Conservation (phyloP, 306 rosid genomes). For the Malus domestica region ASM211411v1 NC_041797.1:5466001-5466500, state of each 20-base stretch:
- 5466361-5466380: conserved; percentile 96
- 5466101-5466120: conserved; percentile 80
- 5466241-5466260: conserved; percentile 99
- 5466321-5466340: conserved; percentile 92
- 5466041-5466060: conserved; percentile 81
- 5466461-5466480: conserved; percentile 86
- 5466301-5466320: conserved; percentile 95
- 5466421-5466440: conserved; percentile 81
- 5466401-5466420: conserved; percentile 83
- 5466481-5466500: conserved; percentile 92
- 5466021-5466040: conserved; percentile 82
- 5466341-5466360: conserved; percentile 94
- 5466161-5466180: conserved; percentile 96
- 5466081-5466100: conserved; percentile 84
- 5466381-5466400: conserved; percentile 96
- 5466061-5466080: conserved; percentile 83
- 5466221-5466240: conserved; percentile 99
- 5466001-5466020: conserved; percentile 98
- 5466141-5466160: conserved; percentile 97
- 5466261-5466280: conserved; percentile 92
- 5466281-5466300: conserved; percentile 99
- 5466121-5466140: conserved; percentile 91
- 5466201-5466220: conserved; percentile 92
- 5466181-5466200: conserved; percentile 90
- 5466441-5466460: conserved; percentile 89